Evolutionary conservation across 2,329 filamentous ascomycete species (phyloP).

Genomic region (Curvularia spicifera): DNA sequence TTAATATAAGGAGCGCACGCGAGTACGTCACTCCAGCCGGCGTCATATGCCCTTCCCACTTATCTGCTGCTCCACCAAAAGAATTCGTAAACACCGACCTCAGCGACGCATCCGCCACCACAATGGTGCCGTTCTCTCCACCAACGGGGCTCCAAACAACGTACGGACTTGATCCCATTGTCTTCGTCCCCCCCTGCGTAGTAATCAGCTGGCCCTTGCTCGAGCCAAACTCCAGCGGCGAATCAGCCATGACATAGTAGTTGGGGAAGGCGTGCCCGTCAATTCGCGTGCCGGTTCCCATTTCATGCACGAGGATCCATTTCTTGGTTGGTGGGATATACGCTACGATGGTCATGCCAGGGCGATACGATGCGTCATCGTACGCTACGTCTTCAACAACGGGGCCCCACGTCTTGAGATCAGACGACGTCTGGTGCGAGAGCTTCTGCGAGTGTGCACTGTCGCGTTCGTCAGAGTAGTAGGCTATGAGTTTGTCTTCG

Average conservation of each 20-base stretch:
- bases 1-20: conserved; percentile 28
- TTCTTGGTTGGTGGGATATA: conserved; percentile 28
- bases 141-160: conserved; percentile 32
- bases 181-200: conserved; percentile 21
- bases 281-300: conserved; percentile 22
- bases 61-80: conserved; percentile 21
- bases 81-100: conserved; percentile 28
- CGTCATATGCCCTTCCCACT: conserved; percentile 29
- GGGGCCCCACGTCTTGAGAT: conserved; percentile 33
- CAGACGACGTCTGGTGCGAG: conserved; percentile 28
- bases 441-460: conserved; percentile 35
- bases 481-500: conserved; percentile 26
- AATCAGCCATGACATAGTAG: conserved; percentile 32
- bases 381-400: conserved; percentile 33
- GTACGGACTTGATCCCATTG: conserved; percentile 28
- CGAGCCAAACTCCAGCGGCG: conserved; percentile 25
- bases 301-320: conserved; percentile 34
- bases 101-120: conserved; percentile 27
- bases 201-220: conserved; percentile 23
- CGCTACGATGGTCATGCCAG: conserved; percentile 33
- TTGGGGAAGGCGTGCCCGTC: conserved; percentile 29
- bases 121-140: conserved; percentile 30
- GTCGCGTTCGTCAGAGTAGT: conserved; percentile 39
- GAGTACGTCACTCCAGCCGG: conserved; percentile 30
- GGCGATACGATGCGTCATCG: conserved; percentile 26